A percentile compares a stretch with the other conserved stretches of the same genome.
phyloP scores from a whole-genome alignment of 495 filamentous ascomycete species.

The Penicillium verhagenii region DNA sequence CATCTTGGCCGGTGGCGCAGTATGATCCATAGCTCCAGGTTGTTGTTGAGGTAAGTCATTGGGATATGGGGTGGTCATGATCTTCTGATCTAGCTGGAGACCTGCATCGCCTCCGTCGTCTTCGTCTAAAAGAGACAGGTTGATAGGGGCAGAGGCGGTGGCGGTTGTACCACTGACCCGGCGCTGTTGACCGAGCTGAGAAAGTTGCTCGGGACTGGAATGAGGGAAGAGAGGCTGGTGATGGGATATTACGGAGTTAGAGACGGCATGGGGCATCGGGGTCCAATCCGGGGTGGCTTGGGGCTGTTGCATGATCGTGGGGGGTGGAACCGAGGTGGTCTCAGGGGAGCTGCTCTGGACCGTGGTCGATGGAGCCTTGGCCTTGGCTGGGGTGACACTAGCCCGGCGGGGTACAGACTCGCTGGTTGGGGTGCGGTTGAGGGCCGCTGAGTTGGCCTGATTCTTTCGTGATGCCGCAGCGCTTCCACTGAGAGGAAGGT shows the following conservation, averaged over 20 bases:
- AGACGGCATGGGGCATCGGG: conserved; percentile 32
- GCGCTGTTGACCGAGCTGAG: conserved; percentile 39
- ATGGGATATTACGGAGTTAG: conserved; percentile 28
- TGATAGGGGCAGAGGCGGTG: conserved; percentile 57
- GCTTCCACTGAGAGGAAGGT: conserved; percentile 70
- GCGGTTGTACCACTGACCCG: conserved; percentile 18
- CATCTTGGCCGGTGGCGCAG: conserved; percentile 42
- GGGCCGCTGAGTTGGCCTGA: conserved; percentile 34
- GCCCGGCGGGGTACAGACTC: conserved; percentile 42
- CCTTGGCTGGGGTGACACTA: conserved; percentile 53
- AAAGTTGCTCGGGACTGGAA: conserved; percentile 51
- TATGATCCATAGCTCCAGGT: conserved; percentile 23
- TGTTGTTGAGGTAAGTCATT: conserved; percentile 28
- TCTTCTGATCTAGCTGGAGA: conserved; percentile 26
- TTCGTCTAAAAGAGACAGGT: conserved; percentile 73
- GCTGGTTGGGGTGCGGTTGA: conserved; percentile 48
- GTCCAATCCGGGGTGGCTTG: conserved; percentile 42
- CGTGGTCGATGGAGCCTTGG: conserved; percentile 40
- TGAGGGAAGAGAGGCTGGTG: conserved; percentile 51
- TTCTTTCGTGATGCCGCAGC: conserved; percentile 64
- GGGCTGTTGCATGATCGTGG: conserved; percentile 33
- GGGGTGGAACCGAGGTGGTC: conserved; percentile 36
- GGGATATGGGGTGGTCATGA: conserved; percentile 21
- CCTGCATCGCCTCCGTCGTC: conserved; percentile 44
- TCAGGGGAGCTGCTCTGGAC: conserved; percentile 43